Evolutionary conservation across 1,284 basidiomycete genomes (phyloP).

Genomic region (Jaminaea rosea): DNA sequence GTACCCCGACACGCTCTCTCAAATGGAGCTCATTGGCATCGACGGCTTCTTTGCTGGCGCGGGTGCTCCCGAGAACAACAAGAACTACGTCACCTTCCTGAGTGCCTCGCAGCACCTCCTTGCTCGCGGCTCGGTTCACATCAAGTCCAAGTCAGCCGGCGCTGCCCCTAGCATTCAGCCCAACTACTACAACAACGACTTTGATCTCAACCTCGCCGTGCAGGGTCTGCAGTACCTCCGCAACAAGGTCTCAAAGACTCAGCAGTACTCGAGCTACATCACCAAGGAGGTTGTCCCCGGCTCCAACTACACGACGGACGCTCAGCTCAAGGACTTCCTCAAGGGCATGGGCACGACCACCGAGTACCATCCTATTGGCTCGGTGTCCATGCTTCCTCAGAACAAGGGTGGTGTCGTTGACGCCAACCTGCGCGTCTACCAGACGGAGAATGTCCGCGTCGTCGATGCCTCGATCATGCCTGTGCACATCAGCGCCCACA

Average conservation of each 20-base stretch:
- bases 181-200: constrained; percentile 50
- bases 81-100: constrained; percentile 39
- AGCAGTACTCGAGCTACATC: constrained; percentile 21
- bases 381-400: constrained; percentile 60
- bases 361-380: constrained; percentile 53
- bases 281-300: constrained; percentile 28
- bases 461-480: constrained; percentile 47
- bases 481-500: constrained; percentile 52
- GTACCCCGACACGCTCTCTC: constrained; percentile 22
- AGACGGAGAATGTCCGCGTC: constrained; percentile 56
- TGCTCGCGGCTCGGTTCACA: constrained; percentile 51
- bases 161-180: constrained; percentile 58
- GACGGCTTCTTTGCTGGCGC: constrained; percentile 39
- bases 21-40: constrained; percentile 42
- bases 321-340: constrained; percentile 7
- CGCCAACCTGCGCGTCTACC: constrained; percentile 58
- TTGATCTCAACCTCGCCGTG: constrained; percentile 27
- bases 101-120: constrained; percentile 58
- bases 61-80: constrained; percentile 22
- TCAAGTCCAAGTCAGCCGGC: constrained; percentile 56
- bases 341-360: constrained; percentile 26
- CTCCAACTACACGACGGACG: constrained; percentile 31
- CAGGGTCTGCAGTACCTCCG: constrained; percentile 36
- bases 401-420: constrained; percentile 61
- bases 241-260: constrained; percentile 18